A percentile compares a stretch with the other conserved stretches of the same genome.
phyloP scores from a whole-genome alignment of 257 asterid species.

The Solanum virginianum region DNA sequence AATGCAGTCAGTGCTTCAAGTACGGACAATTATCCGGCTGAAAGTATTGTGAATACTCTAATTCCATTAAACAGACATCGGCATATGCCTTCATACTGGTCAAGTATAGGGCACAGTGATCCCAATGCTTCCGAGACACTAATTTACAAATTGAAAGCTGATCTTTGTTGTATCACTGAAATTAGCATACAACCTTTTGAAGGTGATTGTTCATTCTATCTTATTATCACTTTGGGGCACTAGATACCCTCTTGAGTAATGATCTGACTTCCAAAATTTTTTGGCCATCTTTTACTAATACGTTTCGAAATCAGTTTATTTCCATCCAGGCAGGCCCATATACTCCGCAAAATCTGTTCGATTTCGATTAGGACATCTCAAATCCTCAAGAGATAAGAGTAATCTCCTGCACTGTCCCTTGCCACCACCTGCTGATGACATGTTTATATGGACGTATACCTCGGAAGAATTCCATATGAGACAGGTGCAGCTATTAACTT shows the following conservation, averaged over 20 bases:
- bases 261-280: not conserved
- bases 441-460: slow-evolving; percentile 64
- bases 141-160: slow-evolving; percentile 41
- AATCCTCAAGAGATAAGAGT: slow-evolving; percentile 17
- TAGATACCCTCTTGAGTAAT: not conserved
- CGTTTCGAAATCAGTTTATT: slow-evolving; percentile 37
- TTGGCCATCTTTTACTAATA: not conserved
- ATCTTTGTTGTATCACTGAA: slow-evolving; percentile 64
- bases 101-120: slow-evolving; percentile 65
- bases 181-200: slow-evolving; percentile 64
- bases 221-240: not conserved
- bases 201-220: slow-evolving; percentile 27
- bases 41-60: slow-evolving; percentile 47
- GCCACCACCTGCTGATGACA: slow-evolving; percentile 45
- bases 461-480: slow-evolving; percentile 55
- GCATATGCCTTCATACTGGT: slow-evolving; percentile 62
- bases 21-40: slow-evolving; percentile 68
- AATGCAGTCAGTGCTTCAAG: slow-evolving; percentile 68
- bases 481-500: slow-evolving; percentile 3
- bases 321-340: slow-evolving; percentile 46
- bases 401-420: slow-evolving; percentile 1
- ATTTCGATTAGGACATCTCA: slow-evolving; percentile 57
- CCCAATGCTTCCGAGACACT: slow-evolving; percentile 63
- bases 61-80: slow-evolving; percentile 37
- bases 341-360: slow-evolving; percentile 52